Percentiles rank a stretch among this genome's conserved stretches.
Conservation (phyloP, 768 basidiomycete genomes). For the Rubroboletus pulcherrimus region DNA sequence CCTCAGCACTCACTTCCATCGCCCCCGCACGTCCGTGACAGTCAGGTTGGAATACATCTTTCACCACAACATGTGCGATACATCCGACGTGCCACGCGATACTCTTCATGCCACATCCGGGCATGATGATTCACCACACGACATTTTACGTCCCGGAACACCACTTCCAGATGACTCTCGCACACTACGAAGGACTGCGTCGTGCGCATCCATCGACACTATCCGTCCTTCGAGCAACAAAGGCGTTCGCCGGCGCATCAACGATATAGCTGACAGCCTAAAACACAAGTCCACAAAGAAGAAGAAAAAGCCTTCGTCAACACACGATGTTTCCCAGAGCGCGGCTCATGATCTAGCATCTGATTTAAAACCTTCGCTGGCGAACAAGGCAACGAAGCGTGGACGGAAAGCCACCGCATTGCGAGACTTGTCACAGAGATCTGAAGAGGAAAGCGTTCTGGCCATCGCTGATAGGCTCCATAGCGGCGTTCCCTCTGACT, state of each 20-base stretch:
- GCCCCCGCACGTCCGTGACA: background rate
- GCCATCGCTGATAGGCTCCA: slow-evolving; percentile 3
- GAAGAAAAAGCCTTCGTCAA: background rate
- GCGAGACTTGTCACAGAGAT: background rate
- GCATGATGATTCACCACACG: background rate
- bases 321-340: background rate
- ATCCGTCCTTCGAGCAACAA: slow-evolving; percentile 1
- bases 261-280: slow-evolving; percentile 6
- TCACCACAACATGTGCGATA: background rate
- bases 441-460: background rate
- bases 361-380: background rate
- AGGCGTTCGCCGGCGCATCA: slow-evolving; percentile 14
- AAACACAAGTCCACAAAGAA: slow-evolving; percentile 7
- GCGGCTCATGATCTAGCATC: background rate
- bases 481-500: background rate
- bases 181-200: slow-evolving; percentile 17
- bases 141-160: background rate
- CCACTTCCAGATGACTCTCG: background rate
- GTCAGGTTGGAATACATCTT: background rate
- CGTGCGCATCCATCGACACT: slow-evolving; percentile 18
- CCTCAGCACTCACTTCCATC: background rate
- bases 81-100: background rate
- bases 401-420: background rate
- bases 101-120: background rate
- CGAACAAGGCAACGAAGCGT: background rate